Conservation (phyloP, 2,329 filamentous ascomycete species). For the Epichloe aotearoae region DNA sequence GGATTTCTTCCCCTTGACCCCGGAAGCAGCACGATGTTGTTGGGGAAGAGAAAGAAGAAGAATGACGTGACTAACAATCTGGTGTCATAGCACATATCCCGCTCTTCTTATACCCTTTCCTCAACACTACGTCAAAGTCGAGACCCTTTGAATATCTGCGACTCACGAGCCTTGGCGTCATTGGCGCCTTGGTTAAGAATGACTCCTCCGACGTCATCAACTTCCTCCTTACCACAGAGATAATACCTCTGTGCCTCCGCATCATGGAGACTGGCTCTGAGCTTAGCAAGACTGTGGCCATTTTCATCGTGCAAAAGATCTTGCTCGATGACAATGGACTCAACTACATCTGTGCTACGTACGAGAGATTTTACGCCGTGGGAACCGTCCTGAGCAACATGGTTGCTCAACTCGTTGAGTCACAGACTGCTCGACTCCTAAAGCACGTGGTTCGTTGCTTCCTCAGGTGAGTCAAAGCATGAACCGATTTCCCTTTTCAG, state of each 20-base stretch:
- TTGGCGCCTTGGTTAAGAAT: constrained; percentile 95
- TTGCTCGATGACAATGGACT: constrained; percentile 90
- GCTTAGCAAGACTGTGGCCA: constrained; percentile 95
- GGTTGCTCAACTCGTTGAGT: constrained; percentile 94
- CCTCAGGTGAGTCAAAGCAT: constrained; percentile 53
- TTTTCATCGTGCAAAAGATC: constrained; percentile 99
- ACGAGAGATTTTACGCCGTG: constrained; percentile 95
- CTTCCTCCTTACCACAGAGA: constrained; percentile 95
- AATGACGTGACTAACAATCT: constrained; percentile 1
- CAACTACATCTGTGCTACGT: constrained; percentile 97
- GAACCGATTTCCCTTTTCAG: background rate
- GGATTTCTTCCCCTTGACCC: background rate
- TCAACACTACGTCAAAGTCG: constrained; percentile 97
- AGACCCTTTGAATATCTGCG: constrained; percentile 95
- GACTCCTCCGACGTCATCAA: constrained; percentile 98
- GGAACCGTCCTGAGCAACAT: constrained; percentile 97
- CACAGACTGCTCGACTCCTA: constrained; percentile 86
- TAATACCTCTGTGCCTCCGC: constrained; percentile 89
- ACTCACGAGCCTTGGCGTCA: constrained; percentile 88
- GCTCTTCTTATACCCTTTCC: constrained; percentile 92
- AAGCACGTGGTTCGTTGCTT: constrained; percentile 98
- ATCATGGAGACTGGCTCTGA: constrained; percentile 99
- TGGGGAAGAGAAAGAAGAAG: background rate
- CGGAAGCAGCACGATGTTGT: background rate
- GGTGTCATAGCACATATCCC: constrained; percentile 70